These are phyloP conservation scores for Blastobotrys persicus DNA, from an alignment of 1,139 yeast species.

Conservation along the genomic window DNA sequence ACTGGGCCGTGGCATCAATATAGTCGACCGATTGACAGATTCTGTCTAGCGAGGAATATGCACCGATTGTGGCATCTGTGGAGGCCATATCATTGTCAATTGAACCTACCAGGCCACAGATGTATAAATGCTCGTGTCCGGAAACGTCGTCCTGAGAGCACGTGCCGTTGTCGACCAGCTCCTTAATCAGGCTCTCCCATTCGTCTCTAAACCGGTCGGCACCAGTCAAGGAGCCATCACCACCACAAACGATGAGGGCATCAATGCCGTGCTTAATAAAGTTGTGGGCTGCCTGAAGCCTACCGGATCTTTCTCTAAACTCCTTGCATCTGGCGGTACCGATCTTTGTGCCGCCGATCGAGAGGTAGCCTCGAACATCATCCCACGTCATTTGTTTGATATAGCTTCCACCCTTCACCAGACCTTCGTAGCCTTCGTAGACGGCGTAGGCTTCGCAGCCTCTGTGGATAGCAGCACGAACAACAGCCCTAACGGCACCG, in stretches of 20 bases:
- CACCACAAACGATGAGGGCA: constrained; percentile 96
- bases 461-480: constrained; percentile 79
- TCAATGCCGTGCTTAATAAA: constrained; percentile 88
- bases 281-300: constrained; percentile 78
- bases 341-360: constrained; percentile 91
- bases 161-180: constrained; percentile 54
- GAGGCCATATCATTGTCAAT: constrained; percentile 97
- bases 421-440: constrained; percentile 93
- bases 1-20: constrained; percentile 94
- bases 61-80: constrained; percentile 96
- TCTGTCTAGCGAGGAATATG: constrained; percentile 88
- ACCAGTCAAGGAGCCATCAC: constrained; percentile 97
- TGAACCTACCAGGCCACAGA: constrained; percentile 94
- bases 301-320: constrained; percentile 80
- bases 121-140: constrained; percentile 70
- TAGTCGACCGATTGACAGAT: constrained; percentile 92
- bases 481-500: constrained; percentile 91
- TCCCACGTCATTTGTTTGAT: constrained; percentile 84
- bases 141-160: constrained; percentile 57
- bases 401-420: constrained; percentile 74
- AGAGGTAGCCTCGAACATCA: constrained; percentile 88
- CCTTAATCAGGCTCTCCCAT: constrained; percentile 85
- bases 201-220: constrained; percentile 91
- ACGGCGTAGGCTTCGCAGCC: constrained; percentile 96
- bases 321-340: constrained; percentile 94